Conservation (phyloP, 768 basidiomycete genomes). For the Hydnomerulius pinastri region DNA sequence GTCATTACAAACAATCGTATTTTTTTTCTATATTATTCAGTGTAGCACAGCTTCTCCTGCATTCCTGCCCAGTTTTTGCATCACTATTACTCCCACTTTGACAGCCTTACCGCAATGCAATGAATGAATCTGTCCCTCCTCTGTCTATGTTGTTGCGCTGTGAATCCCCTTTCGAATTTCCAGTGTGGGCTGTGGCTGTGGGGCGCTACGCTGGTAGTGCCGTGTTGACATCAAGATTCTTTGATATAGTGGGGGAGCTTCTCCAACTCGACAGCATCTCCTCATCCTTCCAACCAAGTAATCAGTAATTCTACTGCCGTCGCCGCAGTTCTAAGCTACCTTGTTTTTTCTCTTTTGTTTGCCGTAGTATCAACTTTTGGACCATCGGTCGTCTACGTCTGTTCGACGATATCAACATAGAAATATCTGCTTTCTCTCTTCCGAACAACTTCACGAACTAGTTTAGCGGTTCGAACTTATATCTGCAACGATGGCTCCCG, state of each 20-base stretch:
- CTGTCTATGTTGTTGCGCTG: no score
- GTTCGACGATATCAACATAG: no score
- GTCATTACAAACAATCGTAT: conserved; percentile 15
- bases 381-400: no score
- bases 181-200: conserved; percentile 28
- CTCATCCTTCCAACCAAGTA: no score
- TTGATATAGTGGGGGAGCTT: neutral
- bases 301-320: neutral
- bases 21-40: conserved; percentile 30
- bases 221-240: neutral
- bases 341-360: conserved; percentile 7
- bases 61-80: conserved; percentile 8
- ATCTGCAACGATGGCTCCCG: conserved; percentile 74
- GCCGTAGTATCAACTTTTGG: no score
- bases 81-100: neutral
- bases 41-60: conserved; percentile 27
- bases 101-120: neutral
- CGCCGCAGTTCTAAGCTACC: neutral
- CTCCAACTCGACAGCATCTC: neutral
- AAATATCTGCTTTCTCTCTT: neutral
- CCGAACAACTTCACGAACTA: neutral
- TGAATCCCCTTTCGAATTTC: no score
- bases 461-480: neutral
- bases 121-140: neutral
- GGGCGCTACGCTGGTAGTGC: neutral